These are phyloP conservation scores for Microascus cirrosus DNA, from an alignment of 2,329 filamentous ascomycete species.

Conservation along the genomic window DNA sequence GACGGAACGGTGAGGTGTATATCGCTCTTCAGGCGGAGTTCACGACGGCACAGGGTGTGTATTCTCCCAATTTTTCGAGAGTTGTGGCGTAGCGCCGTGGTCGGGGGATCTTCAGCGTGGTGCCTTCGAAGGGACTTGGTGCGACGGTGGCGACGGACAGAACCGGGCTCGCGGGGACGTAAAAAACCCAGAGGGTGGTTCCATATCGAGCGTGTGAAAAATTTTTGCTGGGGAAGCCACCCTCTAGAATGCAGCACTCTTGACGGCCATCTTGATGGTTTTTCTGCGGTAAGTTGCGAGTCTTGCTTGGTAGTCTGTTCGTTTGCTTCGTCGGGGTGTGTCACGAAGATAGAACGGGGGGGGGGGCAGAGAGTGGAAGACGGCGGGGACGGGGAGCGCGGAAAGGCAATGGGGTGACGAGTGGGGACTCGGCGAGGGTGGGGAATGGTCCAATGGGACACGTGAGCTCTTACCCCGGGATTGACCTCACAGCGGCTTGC, in stretches of 20 bases:
- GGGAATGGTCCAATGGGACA: not conserved
- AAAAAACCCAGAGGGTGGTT: constrained; percentile 34
- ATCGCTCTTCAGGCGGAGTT: not conserved
- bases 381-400: not conserved
- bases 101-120: not conserved
- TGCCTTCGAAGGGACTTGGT: too few species aligned
- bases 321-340: not conserved
- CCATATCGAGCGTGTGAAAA: constrained; percentile 25
- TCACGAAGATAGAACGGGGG: not conserved
- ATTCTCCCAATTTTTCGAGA: not conserved
- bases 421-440: not conserved
- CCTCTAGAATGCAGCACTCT: constrained; percentile 36
- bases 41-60: not conserved
- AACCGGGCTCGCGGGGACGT: constrained; percentile 12
- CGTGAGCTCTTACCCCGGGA: too few species aligned
- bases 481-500: too few species aligned
- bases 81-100: not conserved
- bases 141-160: not conserved
- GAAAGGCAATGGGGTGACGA: not conserved
- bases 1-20: not conserved
- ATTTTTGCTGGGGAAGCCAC: constrained; percentile 24
- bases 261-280: constrained; percentile 8
- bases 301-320: not conserved
- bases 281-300: not conserved
- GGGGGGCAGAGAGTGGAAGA: not conserved